Evolutionary conservation across 495 filamentous ascomycete species (phyloP).

Genomic region (Penicillium simplicissimum): DNA sequence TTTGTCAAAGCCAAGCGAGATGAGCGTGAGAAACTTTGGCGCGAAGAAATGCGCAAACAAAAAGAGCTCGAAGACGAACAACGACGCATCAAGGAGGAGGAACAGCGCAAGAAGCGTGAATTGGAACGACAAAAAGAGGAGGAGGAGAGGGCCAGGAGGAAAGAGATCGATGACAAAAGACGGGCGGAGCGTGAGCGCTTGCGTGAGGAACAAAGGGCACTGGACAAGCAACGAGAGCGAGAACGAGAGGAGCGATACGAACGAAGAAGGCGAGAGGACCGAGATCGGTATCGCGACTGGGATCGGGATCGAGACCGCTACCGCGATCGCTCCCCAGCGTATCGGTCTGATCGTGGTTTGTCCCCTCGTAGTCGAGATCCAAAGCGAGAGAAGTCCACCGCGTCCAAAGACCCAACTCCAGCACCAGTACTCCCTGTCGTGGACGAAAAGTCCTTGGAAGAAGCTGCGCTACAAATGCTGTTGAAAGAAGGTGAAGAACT

Average conservation of each 20-base stretch:
- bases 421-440: slow-evolving; percentile 40
- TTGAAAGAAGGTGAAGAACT: slow-evolving; percentile 61
- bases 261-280: slow-evolving; percentile 47
- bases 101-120: slow-evolving; percentile 64
- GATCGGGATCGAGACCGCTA: slow-evolving; percentile 34
- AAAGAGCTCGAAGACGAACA: slow-evolving; percentile 67
- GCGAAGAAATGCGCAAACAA: slow-evolving; percentile 64
- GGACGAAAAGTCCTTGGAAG: slow-evolving; percentile 60
- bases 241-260: slow-evolving; percentile 57
- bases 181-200: slow-evolving; percentile 57
- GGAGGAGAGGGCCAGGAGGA: slow-evolving; percentile 53
- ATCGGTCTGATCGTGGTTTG: slow-evolving; percentile 40
- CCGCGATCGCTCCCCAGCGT: slow-evolving; percentile 37
- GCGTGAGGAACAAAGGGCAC: slow-evolving; percentile 49
- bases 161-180: slow-evolving; percentile 53
- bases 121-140: slow-evolving; percentile 60
- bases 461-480: slow-evolving; percentile 55
- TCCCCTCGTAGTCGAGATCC: slow-evolving; percentile 42
- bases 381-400: slow-evolving; percentile 42
- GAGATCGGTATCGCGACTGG: slow-evolving; percentile 45
- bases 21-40: slow-evolving; percentile 63
- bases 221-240: slow-evolving; percentile 54
- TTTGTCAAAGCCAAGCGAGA: slow-evolving; percentile 67
- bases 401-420: slow-evolving; percentile 44
- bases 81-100: slow-evolving; percentile 60